Evolutionary conservation across 768 basidiomycete genomes (phyloP), one percentile per base, ranked within the genome.

Genomic region (Suillus cothurnatus): DNA sequence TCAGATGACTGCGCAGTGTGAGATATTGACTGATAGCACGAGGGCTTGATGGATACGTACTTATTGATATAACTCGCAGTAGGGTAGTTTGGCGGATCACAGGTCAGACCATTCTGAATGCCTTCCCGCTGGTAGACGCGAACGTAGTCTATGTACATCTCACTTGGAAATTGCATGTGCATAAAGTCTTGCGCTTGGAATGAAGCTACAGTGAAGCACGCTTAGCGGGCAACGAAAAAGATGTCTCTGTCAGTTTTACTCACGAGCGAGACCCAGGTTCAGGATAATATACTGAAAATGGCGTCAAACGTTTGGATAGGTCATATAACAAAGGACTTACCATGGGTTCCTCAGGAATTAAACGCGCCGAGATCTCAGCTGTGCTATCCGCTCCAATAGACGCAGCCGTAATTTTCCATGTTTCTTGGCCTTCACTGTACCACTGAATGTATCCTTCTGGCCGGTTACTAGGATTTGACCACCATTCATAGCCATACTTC

Each of bases 301-400:
- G 65, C 63, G 55, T 68, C 45, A 70, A 67, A 59, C 19, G 9
- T 17, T 57, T 52, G 41, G 63, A 31, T 15, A 21, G 43, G 15
- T 63, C 34, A 14, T 55, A 31, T 15, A 43, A 65, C 65, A 59
- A 64, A 66, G 61, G 61, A 79, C 87, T 67, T 69, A 94, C 93
- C 95, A 98, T 91, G 2, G 97, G 97, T 75, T 99, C 97, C 72
- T 96, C 93, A 6, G 94, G 82, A 63, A 87, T 88, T 19, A 95
- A 71, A 39, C 96, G 82, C 70, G 84, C 80, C 41, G 85, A 81
- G 58, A 99, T 81, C 62, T 88, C 67, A 0, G 85, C 79, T 5
- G 69, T 72, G 0, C 84, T 28, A 77, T 95, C 89, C 2, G 94
- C 78, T 5, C 87, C 91, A n/a, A 95, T 77, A 3, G 92, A 80